phyloP scores from a whole-genome alignment of 257 asterid genomes.

The Verbena officinalis region DNA sequence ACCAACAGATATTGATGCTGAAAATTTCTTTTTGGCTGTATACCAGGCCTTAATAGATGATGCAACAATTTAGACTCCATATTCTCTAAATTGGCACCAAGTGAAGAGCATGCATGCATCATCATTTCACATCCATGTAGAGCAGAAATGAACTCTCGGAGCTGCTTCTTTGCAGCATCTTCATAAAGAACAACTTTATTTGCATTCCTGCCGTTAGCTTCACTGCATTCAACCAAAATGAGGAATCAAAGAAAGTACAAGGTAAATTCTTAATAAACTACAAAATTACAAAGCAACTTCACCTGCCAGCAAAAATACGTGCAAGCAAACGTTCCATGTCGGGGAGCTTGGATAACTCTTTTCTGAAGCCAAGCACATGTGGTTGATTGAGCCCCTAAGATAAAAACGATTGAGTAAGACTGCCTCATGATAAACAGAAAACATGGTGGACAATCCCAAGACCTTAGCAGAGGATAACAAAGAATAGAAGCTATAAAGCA shows the following conservation, averaged over 20 bases:
- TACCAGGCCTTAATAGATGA: slow-evolving; percentile 80
- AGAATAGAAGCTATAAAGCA: slow-evolving; percentile 8
- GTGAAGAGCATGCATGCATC: slow-evolving; percentile 70
- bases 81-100: slow-evolving; percentile 59
- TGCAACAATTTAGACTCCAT: slow-evolving; percentile 61
- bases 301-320: slow-evolving; percentile 87
- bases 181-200: slow-evolving; percentile 84
- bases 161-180: slow-evolving; percentile 89
- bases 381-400: slow-evolving; percentile 69
- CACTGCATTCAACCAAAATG: slow-evolving; percentile 54
- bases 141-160: slow-evolving; percentile 87
- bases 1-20: slow-evolving; percentile 14
- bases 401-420: slow-evolving; percentile 9
- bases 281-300: slow-evolving; percentile 25
- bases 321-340: slow-evolving; percentile 97
- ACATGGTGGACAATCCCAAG: not conserved
- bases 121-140: slow-evolving; percentile 87
- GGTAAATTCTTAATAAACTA: slow-evolving; percentile 8
- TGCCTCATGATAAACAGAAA: slow-evolving; percentile 17
- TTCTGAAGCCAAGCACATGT: slow-evolving; percentile 73
- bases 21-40: slow-evolving; percentile 18
- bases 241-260: slow-evolving; percentile 17
- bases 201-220: slow-evolving; percentile 89
- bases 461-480: not conserved
- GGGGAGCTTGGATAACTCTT: slow-evolving; percentile 80